Base-by-base conservation (phyloP, 1,284 basidiomycete genomes). In the Trichosporon coremiiforme region DNA sequence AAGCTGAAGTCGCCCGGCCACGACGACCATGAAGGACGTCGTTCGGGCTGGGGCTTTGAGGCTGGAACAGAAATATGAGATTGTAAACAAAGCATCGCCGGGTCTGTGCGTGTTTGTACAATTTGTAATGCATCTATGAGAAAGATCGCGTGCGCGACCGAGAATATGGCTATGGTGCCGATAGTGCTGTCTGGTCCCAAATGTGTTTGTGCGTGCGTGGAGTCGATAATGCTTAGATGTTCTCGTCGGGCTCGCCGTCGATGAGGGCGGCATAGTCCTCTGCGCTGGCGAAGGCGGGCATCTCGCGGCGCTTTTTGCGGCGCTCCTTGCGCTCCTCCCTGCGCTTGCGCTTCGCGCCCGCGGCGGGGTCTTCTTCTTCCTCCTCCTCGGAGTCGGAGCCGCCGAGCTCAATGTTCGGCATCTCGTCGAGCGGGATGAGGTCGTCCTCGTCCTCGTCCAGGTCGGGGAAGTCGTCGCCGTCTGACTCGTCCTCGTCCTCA, bases 211-310 rank as follows among this genome's bases (percentile, higher is more conserved):
- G 17, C 17, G 57, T 33, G 31, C 15, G 15, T 78, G 77, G 9
- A 17, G 90, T 85, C 77, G 50, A 7, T 35, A 35, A 10, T 20
- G 29, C 29, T 35, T 33, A 62, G 29, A 62, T 62, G 31, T 62
- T 62, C 57, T 92, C 91, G 82, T 92, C 91, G 22, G 86, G 91
- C 15, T 80, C 85, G 70, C 90, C 91, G 79, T 96, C 94, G 74
- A 98, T 95, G 86, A 98, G 87, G 83, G 89, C 91, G 64, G 92
- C 92, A 78, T 97, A 99, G 76, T 98, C 96, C 73, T 98, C 96
- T 74, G 96, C 96, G 79, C 90, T 92, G 1, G 93, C 96, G 78
- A 99, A 98, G 35, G 90, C 91, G 1, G 95, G 94, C 81, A 90
- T 82, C 84, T 91, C 92, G 85, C 91, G 92, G 79, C 89, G 88